Percentiles rank a stretch among this genome's conserved stretches.
These are phyloP conservation scores for Phlegmacium glaucopus DNA, from an alignment of 768 basidiomycete species.

Conservation along the genomic window DNA sequence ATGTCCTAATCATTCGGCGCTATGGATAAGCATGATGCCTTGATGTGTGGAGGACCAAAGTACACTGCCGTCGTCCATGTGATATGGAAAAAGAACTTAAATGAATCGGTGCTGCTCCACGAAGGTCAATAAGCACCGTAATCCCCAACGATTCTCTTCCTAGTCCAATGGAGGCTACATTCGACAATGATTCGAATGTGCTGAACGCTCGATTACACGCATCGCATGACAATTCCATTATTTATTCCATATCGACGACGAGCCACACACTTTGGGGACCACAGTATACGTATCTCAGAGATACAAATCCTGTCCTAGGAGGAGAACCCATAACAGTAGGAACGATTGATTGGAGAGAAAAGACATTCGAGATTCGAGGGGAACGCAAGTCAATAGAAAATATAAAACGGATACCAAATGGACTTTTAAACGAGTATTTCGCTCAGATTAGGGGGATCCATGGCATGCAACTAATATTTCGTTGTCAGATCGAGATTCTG, in stretches of 20 bases:
- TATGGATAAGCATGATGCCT: no score
- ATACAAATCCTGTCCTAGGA: slow-evolving; percentile 41
- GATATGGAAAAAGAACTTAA: no score
- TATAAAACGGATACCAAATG: slow-evolving; percentile 35
- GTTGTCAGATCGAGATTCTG: slow-evolving; percentile 37
- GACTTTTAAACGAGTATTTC: slow-evolving; percentile 34
- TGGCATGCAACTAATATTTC: background rate
- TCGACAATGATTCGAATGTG: slow-evolving; percentile 49
- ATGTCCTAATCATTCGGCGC: no score
- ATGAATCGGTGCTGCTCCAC: no score
- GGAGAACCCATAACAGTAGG: slow-evolving; percentile 35
- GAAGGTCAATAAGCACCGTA: no score
- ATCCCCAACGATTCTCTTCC: no score
- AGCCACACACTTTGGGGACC: slow-evolving; percentile 40
- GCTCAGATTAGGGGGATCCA: no score
- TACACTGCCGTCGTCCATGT: no score
- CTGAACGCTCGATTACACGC: slow-evolving; percentile 41
- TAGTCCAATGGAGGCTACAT: slow-evolving; percentile 42
- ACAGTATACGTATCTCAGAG: slow-evolving; percentile 41
- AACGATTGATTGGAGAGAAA: slow-evolving; percentile 48
- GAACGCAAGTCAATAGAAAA: slow-evolving; percentile 37
- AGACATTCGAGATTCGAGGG: slow-evolving; percentile 42
- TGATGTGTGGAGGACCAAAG: no score
- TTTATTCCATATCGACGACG: slow-evolving; percentile 44
- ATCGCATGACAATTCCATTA: slow-evolving; percentile 39